phyloP scores from a whole-genome alignment of 2,329 filamentous ascomycete genomes.

The Ophiostoma perfectum region DNA sequence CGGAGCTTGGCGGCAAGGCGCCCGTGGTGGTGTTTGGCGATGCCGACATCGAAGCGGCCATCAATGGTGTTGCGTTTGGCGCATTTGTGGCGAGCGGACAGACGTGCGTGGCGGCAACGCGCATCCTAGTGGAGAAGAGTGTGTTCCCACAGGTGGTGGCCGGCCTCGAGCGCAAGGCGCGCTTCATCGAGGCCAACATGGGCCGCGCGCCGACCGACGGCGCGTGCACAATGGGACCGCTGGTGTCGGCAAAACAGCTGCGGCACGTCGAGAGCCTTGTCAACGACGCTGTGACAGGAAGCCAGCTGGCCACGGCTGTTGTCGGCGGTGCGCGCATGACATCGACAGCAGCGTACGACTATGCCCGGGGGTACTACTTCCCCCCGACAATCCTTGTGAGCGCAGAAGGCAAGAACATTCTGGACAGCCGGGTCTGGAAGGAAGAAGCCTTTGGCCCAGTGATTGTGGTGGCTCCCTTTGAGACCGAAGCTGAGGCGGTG shows the following conservation, averaged over 20 bases:
- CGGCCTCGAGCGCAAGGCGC: constrained; percentile 58
- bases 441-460: constrained; percentile 83
- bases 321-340: constrained; percentile 47
- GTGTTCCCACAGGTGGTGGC: constrained; percentile 61
- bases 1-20: constrained; percentile 67
- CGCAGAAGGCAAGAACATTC: constrained; percentile 49
- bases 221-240: constrained; percentile 57
- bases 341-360: constrained; percentile 45
- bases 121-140: constrained; percentile 66
- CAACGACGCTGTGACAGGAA: constrained; percentile 44
- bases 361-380: constrained; percentile 65
- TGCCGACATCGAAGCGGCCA: constrained; percentile 59
- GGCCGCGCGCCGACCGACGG: constrained; percentile 49
- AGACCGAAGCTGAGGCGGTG: constrained; percentile 68
- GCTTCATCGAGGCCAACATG: constrained; percentile 49
- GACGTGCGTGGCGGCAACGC: constrained; percentile 63
- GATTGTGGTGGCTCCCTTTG: constrained; percentile 68
- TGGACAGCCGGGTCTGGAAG: constrained; percentile 65
- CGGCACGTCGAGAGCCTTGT: constrained; percentile 62
- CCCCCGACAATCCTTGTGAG: constrained; percentile 65
- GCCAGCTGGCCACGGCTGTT: constrained; percentile 38
- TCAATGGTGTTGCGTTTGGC: constrained; percentile 62
- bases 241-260: constrained; percentile 59
- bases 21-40: constrained; percentile 63
- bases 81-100: constrained; percentile 53